Percentiles rank a stretch among this genome's conserved stretches.
These are phyloP conservation scores for Populus hybrid DNA, from an alignment of 441 rosid genomes.

Conservation along the genomic window DNA sequence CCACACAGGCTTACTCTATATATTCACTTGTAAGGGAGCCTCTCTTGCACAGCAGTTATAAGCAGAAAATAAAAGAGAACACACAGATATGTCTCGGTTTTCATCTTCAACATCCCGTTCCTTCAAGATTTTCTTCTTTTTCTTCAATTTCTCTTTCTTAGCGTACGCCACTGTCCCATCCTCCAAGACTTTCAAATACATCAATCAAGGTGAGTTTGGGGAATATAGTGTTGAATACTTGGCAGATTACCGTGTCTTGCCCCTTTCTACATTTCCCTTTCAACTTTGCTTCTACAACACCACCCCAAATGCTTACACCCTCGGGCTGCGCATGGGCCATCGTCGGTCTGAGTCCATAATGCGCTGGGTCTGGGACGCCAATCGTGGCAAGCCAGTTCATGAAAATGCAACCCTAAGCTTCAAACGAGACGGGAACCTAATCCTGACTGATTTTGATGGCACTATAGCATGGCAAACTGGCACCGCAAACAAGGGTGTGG, in stretches of 20 bases:
- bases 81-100: neutral
- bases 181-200: constrained; percentile 25
- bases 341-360: constrained; percentile 7
- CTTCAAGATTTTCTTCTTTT: neutral
- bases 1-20: neutral
- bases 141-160: neutral
- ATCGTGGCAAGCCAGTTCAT: constrained; percentile 13
- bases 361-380: neutral
- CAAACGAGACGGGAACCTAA: constrained; percentile 35
- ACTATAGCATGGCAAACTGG: constrained; percentile 33
- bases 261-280: too few species aligned
- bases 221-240: too few species aligned
- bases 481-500: constrained; percentile 19
- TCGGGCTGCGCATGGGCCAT: constrained; percentile 28
- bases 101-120: neutral
- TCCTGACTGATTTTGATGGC: constrained; percentile 38
- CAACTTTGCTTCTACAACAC: constrained; percentile 24
- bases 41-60: neutral
- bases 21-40: neutral
- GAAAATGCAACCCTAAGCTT: constrained; percentile 30
- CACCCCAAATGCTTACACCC: constrained; percentile 13
- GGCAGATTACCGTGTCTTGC: too few species aligned
- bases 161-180: constrained; percentile 27
- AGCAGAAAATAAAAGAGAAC: neutral
- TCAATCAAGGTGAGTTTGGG: constrained; percentile 30